These are phyloP conservation scores for Torrubiellomyces zombiae DNA, from an alignment of 2,329 filamentous ascomycete genomes.

Conservation along the genomic window DNA sequence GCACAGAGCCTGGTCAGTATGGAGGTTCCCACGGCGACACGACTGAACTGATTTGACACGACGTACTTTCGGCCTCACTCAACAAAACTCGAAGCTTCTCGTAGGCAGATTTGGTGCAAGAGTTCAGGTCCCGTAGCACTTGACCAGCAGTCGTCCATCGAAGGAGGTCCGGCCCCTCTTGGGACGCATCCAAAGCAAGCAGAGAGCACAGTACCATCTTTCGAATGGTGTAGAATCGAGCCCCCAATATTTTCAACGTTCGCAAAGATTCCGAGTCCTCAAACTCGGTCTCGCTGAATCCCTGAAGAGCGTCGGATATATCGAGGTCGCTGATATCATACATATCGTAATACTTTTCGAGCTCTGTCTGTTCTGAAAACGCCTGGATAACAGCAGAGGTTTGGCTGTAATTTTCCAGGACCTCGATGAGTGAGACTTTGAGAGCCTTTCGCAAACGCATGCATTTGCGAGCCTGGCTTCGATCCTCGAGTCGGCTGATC, in stretches of 20 bases:
- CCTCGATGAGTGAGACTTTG: slow-evolving; percentile 48
- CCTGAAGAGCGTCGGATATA: slow-evolving; percentile 50
- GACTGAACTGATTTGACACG: background rate
- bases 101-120: slow-evolving; percentile 43
- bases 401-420: slow-evolving; percentile 56
- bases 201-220: slow-evolving; percentile 82
- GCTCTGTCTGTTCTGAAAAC: slow-evolving; percentile 61
- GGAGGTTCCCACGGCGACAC: background rate
- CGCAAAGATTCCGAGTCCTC: slow-evolving; percentile 68
- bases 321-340: slow-evolving; percentile 65
- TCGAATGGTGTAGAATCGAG: slow-evolving; percentile 62
- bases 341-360: slow-evolving; percentile 87
- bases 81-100: slow-evolving; percentile 52
- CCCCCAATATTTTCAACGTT: slow-evolving; percentile 64
- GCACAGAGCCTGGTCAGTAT: slow-evolving; percentile 4
- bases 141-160: slow-evolving; percentile 68
- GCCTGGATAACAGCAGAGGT: slow-evolving; percentile 51
- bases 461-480: slow-evolving; percentile 63
- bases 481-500: slow-evolving; percentile 80
- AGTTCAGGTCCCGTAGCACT: slow-evolving; percentile 50
- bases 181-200: slow-evolving; percentile 69
- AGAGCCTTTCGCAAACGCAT: slow-evolving; percentile 63
- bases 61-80: slow-evolving; percentile 63
- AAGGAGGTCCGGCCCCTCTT: slow-evolving; percentile 57
- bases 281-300: slow-evolving; percentile 48